Percentiles rank a stretch among this genome's conserved stretches.
Evolutionary conservation across 2,329 filamentous ascomycete species (phyloP).

Genomic region (Podosphaera fusca): DNA sequence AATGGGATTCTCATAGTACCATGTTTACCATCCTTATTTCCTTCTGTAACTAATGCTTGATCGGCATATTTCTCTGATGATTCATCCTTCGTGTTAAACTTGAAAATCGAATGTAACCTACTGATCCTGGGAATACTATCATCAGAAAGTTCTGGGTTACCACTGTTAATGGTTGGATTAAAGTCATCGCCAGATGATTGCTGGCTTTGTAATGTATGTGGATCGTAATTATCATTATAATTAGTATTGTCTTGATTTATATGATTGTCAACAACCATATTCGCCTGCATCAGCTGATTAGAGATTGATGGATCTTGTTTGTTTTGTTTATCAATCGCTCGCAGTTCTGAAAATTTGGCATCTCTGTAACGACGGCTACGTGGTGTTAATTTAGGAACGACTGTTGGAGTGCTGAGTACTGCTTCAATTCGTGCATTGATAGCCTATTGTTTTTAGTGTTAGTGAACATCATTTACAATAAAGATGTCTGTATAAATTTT

Average conservation of each 20-base stretch:
- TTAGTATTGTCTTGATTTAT: not conserved
- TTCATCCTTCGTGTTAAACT: not conserved
- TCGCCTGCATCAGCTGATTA: not conserved
- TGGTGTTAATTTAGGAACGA: slow-evolving; percentile 9
- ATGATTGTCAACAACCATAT: not conserved
- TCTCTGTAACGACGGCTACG: slow-evolving; percentile 5
- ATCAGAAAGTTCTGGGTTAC: not conserved
- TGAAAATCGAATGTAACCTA: not conserved
- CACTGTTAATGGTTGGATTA: no score
- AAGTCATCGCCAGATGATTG: no score
- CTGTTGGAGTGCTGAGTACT: slow-evolving; percentile 9
- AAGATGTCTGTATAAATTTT: not conserved
- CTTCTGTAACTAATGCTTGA: not conserved
- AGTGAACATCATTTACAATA: not conserved
- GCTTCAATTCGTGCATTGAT: slow-evolving; percentile 13
- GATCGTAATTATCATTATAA: not conserved
- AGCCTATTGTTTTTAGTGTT: slow-evolving; percentile 4
- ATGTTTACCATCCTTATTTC: not conserved
- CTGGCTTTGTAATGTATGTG: not conserved
- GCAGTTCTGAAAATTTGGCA: not conserved
- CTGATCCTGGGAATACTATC: not conserved
- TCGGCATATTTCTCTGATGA: no score
- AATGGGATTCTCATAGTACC: not conserved
- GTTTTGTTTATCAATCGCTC: not conserved
- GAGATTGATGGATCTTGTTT: not conserved